A percentile compares a stretch with the other conserved stretches of the same genome.
These are phyloP conservation scores for Corinectria fuckeliana DNA, from an alignment of 2,329 filamentous ascomycete genomes.

Conservation along the genomic window DNA sequence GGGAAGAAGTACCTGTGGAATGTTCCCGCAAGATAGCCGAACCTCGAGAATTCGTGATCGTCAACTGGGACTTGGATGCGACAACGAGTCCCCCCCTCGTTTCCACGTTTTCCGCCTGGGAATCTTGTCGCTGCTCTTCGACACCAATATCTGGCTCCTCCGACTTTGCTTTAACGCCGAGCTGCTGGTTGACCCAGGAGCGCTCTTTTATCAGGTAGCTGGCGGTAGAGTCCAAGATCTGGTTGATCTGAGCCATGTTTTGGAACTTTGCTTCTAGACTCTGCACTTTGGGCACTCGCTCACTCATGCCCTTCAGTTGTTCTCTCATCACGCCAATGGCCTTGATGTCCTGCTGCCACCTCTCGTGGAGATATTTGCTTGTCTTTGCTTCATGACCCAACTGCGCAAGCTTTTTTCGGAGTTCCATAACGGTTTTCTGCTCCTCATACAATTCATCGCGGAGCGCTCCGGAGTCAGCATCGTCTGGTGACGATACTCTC, in stretches of 20 bases:
- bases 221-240: conserved; percentile 39
- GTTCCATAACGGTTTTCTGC: conserved; percentile 6
- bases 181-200: conserved; percentile 39
- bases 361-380: conserved; percentile 28
- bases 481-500: neutral
- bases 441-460: conserved; percentile 20
- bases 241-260: conserved; percentile 37
- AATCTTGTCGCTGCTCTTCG: neutral
- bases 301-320: conserved; percentile 34
- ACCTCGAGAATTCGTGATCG: neutral
- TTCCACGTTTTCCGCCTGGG: neutral
- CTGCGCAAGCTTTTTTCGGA: conserved; percentile 29
- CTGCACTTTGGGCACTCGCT: conserved; percentile 35
- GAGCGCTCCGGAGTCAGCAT: conserved; percentile 5
- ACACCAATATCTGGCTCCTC: neutral
- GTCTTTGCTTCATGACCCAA: conserved; percentile 32
- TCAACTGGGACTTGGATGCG: neutral
- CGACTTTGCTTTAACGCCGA: conserved; percentile 14
- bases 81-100: neutral
- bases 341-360: conserved; percentile 40
- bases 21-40: neutral
- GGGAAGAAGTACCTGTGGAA: neutral
- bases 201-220: conserved; percentile 38
- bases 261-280: conserved; percentile 34
- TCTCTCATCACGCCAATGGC: conserved; percentile 34